A percentile compares a stretch with the other conserved stretches of the same genome.
phyloP scores from a whole-genome alignment of 73 alveolate species.

The Tetrahymena thermophila region DNA sequence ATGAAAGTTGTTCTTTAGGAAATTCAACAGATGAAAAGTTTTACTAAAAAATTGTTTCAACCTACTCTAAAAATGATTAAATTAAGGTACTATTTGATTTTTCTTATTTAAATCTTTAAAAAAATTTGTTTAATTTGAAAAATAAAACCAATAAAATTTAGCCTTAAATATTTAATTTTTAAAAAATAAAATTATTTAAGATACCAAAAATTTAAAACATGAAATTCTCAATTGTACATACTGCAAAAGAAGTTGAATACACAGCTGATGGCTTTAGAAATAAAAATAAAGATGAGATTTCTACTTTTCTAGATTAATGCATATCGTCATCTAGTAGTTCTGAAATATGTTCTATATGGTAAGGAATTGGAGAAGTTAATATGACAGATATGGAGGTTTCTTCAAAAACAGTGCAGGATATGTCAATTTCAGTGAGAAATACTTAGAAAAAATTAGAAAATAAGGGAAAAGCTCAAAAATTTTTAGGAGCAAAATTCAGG shows the following conservation, averaged over 20 bases:
- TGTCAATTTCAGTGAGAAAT: slow-evolving; percentile 50
- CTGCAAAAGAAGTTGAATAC: slow-evolving; percentile 87
- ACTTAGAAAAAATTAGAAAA: slow-evolving; percentile 19
- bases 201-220: slow-evolving; percentile 28
- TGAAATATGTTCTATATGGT: slow-evolving; percentile 41
- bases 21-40: background rate
- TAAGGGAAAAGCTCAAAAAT: slow-evolving; percentile 56
- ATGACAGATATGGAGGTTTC: slow-evolving; percentile 22
- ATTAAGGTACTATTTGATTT: background rate
- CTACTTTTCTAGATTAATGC: slow-evolving; percentile 52
- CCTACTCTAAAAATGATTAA: background rate
- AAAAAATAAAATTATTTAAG: background rate
- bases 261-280: slow-evolving; percentile 70
- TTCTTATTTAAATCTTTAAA: background rate
- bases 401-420: slow-evolving; percentile 44
- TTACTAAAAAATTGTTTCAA: background rate
- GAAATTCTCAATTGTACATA: slow-evolving; percentile 61
- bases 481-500: slow-evolving; percentile 82
- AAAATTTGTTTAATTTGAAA: background rate
- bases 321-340: slow-evolving; percentile 45
- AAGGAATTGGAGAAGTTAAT: slow-evolving; percentile 27
- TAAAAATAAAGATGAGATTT: slow-evolving; percentile 86
- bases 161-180: no score
- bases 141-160: background rate
- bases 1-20: slow-evolving; percentile 50